Conservation (phyloP, 2,329 filamentous ascomycete species). For the Penicillium sp. region DNA sequence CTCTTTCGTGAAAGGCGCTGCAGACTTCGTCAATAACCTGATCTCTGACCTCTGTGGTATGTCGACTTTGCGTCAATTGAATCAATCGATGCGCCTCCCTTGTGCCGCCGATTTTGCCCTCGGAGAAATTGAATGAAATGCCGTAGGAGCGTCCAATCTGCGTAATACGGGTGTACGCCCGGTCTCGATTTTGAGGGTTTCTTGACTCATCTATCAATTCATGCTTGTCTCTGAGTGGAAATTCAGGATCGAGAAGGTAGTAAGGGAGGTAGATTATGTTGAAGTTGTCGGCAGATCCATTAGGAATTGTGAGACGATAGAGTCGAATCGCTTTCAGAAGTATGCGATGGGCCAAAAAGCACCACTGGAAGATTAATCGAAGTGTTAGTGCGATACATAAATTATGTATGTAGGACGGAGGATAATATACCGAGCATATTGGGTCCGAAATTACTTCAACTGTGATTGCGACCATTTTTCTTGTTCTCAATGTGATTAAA, state of each 20-base stretch:
- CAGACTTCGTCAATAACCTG: background rate
- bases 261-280: constrained; percentile 10
- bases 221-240: constrained; percentile 1
- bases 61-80: constrained; percentile 5
- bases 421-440: constrained; percentile 5
- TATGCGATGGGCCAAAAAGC: constrained; percentile 8
- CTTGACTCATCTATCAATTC: background rate
- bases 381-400: background rate
- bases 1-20: constrained; percentile 3
- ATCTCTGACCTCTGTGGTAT: background rate
- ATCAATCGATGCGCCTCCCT: constrained; percentile 10
- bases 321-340: constrained; percentile 2
- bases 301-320: constrained; percentile 7
- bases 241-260: constrained; percentile 10
- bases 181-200: background rate
- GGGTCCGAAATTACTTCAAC: constrained; percentile 8
- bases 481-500: background rate
- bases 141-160: constrained; percentile 9
- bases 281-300: constrained; percentile 10
- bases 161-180: constrained; percentile 7
- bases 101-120: constrained; percentile 7
- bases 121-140: constrained; percentile 4
- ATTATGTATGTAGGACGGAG: background rate
- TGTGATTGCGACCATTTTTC: constrained; percentile 5
- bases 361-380: constrained; percentile 1